A percentile compares a stretch with the other conserved stretches of the same genome.
These are phyloP conservation scores for Vitis rupestris DNA, from an alignment of 164 flowering plant species.

Conservation along the genomic window DNA sequence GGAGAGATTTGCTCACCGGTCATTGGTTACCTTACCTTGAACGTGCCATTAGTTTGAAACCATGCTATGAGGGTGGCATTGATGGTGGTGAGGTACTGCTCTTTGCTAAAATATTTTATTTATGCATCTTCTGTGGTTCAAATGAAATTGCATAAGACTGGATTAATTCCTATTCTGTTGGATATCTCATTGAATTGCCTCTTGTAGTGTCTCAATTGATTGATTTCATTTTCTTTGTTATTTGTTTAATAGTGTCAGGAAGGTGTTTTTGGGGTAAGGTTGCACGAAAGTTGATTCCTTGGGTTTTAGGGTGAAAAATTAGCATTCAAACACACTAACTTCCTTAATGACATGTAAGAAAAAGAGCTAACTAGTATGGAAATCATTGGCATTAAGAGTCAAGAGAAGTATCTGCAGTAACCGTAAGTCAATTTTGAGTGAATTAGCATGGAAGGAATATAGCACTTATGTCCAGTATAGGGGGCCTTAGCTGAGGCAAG, in stretches of 20 bases:
- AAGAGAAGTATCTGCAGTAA: too few species aligned
- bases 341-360: not conserved
- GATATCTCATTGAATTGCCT: not conserved
- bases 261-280: not conserved
- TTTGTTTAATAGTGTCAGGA: too few species aligned
- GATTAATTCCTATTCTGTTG: not conserved
- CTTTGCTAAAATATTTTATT: not conserved
- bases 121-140: not conserved
- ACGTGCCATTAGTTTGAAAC: slow-evolving; percentile 82
- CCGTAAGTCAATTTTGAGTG: too few species aligned
- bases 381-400: not conserved
- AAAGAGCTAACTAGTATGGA: not conserved
- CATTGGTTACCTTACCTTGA: slow-evolving; percentile 94
- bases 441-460: too few species aligned
- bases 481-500: too few species aligned
- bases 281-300: not conserved
- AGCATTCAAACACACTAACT: not conserved
- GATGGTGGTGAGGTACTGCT: slow-evolving; percentile 92
- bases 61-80: slow-evolving; percentile 85
- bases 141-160: too few species aligned
- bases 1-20: slow-evolving; percentile 91
- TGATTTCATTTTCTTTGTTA: too few species aligned
- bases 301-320: not conserved
- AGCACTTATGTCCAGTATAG: too few species aligned
- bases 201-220: not conserved